Conservation (phyloP, 2,329 filamentous ascomycete species). For the Penicillium decumbens region DNA sequence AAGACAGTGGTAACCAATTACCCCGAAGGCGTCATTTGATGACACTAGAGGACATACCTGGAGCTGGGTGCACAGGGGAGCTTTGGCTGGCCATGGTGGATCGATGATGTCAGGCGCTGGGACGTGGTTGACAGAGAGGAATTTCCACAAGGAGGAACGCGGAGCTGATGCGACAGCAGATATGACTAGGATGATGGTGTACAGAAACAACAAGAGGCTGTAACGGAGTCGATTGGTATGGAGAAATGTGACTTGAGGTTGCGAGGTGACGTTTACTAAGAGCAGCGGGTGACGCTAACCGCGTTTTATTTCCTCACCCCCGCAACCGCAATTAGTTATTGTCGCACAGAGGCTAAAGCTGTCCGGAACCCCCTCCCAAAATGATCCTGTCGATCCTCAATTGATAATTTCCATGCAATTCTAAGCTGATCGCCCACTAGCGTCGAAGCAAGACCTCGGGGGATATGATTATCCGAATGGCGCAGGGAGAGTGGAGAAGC, state of each 20-base stretch:
- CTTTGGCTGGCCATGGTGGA: slow-evolving; percentile 27
- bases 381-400: not conserved
- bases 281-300: slow-evolving; percentile 23
- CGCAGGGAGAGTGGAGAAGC: slow-evolving; percentile 14
- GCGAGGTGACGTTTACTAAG: slow-evolving; percentile 35
- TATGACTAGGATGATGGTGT: slow-evolving; percentile 5
- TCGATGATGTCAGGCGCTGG: slow-evolving; percentile 20
- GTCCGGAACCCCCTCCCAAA: not conserved
- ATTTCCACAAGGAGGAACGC: slow-evolving; percentile 8
- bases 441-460: not conserved
- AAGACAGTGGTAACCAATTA: slow-evolving; percentile 2
- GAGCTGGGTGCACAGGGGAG: slow-evolving; percentile 8
- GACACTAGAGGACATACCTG: slow-evolving; percentile 23
- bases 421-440: not conserved
- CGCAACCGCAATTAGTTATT: slow-evolving; percentile 3
- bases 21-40: not conserved
- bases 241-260: slow-evolving; percentile 26
- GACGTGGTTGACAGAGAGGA: slow-evolving; percentile 4
- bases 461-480: slow-evolving; percentile 6
- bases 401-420: not conserved
- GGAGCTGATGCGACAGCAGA: slow-evolving; percentile 14
- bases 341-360: slow-evolving; percentile 7
- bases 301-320: slow-evolving; percentile 17
- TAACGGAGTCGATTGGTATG: slow-evolving; percentile 14
- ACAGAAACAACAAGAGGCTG: slow-evolving; percentile 4